Evolutionary conservation across 2,329 filamentous ascomycete species (phyloP), one percentile per base, ranked within the genome.

Genomic region (Colletotrichum aenigma): DNA sequence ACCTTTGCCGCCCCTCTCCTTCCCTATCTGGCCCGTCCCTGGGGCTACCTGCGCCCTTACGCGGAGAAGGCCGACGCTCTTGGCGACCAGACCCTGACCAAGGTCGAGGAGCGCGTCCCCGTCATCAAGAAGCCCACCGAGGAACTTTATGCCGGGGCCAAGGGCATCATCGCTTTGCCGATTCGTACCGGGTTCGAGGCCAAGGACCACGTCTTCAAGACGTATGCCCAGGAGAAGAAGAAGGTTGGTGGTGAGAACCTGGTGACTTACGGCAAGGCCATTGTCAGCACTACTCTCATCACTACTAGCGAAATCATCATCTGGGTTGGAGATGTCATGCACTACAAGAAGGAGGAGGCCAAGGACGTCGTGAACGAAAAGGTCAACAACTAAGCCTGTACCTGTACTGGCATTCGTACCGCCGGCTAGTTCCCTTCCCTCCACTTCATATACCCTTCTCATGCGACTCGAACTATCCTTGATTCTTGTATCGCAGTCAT

Each of bases 41-140:
- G 95, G 87, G 89, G 91, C 82, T 97, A 95, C 84, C 91, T 98
- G 78, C 93, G 93, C 68, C 96, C 96, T 1, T 98, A 98, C 86
- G 91, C 98, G 78, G 89, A 92, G 83, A 95, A 93, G 84, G 96
- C 93, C 81, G 97, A 98, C 84, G 86, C 91, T 75, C 86, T 98
- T 68, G 94, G 93, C 78, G 93, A 95, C 85, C 89, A 91, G 83
- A 91, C 93, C n/a, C 89, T 96, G 78, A 87, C 85, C 80, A 91
- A 90, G 81, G 87, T 96, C 79, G 94, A 96, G 79, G 86, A 91
- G 83, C 90, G 88, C 78, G 93, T 96, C 83, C 94, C 94, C 68
- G 88, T 91, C 76, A 89, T 96, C 83, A 95, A 93, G 88, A 93
- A 95, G 86, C 92, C 94, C 66, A 94, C 94, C 30, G 88, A 90